These are phyloP conservation scores for Scopulariopsis brevicaulis DNA, from an alignment of 2,329 filamentous ascomycete species.

Conservation along the genomic window DNA sequence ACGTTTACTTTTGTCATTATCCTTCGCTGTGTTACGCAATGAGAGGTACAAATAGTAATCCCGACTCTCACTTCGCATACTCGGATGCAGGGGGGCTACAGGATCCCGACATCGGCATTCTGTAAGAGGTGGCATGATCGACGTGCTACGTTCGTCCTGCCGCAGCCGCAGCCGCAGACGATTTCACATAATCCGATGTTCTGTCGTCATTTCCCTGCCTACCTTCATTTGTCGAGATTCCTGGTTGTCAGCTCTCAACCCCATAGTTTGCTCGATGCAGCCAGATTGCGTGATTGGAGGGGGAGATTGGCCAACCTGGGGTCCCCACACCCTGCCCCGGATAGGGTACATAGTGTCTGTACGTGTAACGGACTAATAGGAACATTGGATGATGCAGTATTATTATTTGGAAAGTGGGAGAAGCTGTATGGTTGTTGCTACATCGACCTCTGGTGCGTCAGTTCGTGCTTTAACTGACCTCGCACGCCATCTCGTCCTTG, in stretches of 20 bases:
- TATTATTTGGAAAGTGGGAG: not conserved
- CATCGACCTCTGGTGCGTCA: not conserved
- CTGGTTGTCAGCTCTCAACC: not conserved
- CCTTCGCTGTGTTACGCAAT: too few species aligned
- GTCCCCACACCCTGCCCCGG: not conserved
- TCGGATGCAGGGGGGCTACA: too few species aligned
- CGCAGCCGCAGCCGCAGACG: not conserved
- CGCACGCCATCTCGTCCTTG: not conserved
- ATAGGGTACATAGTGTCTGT: not conserved
- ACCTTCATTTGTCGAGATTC: not conserved
- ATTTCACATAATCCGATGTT: not conserved
- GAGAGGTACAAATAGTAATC: too few species aligned
- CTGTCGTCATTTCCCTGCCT: not conserved
- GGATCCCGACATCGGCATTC: too few species aligned
- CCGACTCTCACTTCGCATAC: too few species aligned
- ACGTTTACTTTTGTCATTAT: too few species aligned
- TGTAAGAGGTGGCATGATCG: too few species aligned
- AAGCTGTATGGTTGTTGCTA: not conserved
- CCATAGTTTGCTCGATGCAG: not conserved
- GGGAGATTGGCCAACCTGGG: not conserved
- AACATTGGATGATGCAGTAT: not conserved
- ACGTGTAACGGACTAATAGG: not conserved
- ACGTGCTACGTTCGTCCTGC: not conserved
- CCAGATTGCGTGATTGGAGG: slow-evolving; percentile 2
- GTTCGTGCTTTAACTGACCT: not conserved